Conservation (phyloP, 345 rosid genomes). For the Eucalyptus regnans region DNA sequence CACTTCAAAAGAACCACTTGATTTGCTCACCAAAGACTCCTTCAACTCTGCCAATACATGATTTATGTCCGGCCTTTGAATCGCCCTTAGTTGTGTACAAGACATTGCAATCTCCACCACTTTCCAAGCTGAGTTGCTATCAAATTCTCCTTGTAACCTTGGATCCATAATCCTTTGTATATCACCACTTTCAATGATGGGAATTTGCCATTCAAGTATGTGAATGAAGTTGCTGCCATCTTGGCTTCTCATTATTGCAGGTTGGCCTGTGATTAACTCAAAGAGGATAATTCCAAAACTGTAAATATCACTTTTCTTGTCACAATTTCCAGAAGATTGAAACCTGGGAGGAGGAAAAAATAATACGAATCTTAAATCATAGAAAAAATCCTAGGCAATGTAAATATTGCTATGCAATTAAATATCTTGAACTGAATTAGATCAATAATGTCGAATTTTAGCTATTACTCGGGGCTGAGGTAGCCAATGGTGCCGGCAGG, state of each 20-base stretch:
- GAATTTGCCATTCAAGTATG: slow-evolving; percentile 21
- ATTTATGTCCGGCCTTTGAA: slow-evolving; percentile 25
- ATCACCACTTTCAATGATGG: slow-evolving; percentile 20
- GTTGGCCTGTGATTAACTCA: slow-evolving; percentile 35
- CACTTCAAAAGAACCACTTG: neutral
- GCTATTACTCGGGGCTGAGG: too few species aligned
- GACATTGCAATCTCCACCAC: slow-evolving; percentile 27
- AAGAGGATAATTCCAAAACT: slow-evolving; percentile 39
- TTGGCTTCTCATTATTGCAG: slow-evolving; percentile 11
- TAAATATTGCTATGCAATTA: too few species aligned
- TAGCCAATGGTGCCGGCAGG: too few species aligned
- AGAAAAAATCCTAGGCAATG: neutral
- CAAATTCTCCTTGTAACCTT: slow-evolving; percentile 11
- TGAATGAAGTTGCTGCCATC: neutral
- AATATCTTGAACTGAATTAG: fast-evolving
- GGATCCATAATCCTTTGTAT: slow-evolving; percentile 23
- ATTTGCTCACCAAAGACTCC: slow-evolving; percentile 6
- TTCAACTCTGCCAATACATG: slow-evolving; percentile 20
- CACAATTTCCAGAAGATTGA: neutral
- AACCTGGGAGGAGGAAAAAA: neutral
- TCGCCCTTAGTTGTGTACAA: slow-evolving; percentile 11
- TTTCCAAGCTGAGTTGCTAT: slow-evolving; percentile 27
- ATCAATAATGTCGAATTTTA: too few species aligned
- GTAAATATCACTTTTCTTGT: slow-evolving; percentile 42
- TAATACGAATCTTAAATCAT: fast-evolving